These are phyloP conservation scores for Sphaerulina populicola DNA, from an alignment of 2,329 filamentous ascomycete genomes.

Conservation along the genomic window DNA sequence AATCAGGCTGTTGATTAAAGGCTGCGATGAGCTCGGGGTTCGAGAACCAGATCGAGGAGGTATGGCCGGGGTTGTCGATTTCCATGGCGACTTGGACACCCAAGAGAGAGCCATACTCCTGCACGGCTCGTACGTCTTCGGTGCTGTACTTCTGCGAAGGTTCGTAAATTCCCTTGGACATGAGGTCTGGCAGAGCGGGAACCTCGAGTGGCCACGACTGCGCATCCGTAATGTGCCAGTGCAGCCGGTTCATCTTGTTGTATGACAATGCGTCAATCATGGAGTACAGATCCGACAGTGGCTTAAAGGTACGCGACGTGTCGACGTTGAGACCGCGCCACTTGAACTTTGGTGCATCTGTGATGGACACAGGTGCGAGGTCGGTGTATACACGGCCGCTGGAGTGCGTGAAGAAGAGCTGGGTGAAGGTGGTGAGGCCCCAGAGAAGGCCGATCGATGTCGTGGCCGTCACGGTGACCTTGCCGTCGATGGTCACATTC, in stretches of 20 bases:
- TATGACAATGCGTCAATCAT: slow-evolving; percentile 68
- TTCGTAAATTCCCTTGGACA: slow-evolving; percentile 65
- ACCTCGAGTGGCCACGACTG: slow-evolving; percentile 83
- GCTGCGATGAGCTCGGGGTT: slow-evolving; percentile 66
- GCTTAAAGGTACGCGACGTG: slow-evolving; percentile 63
- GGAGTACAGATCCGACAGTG: slow-evolving; percentile 57
- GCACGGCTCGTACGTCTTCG: slow-evolving; percentile 55
- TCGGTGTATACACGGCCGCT: slow-evolving; percentile 55
- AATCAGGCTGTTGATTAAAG: slow-evolving; percentile 47
- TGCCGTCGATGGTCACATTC: slow-evolving; percentile 50
- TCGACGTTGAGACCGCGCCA: slow-evolving; percentile 78
- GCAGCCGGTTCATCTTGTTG: slow-evolving; percentile 76
- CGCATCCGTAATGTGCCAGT: slow-evolving; percentile 72
- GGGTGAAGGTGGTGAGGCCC: slow-evolving; percentile 67
- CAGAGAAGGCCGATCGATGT: slow-evolving; percentile 62
- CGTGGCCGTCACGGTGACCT: slow-evolving; percentile 54
- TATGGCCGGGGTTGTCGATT: slow-evolving; percentile 75
- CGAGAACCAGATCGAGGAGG: slow-evolving; percentile 56
- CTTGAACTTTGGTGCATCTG: slow-evolving; percentile 63
- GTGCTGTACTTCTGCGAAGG: slow-evolving; percentile 59
- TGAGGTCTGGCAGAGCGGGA: slow-evolving; percentile 62
- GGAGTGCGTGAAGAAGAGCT: slow-evolving; percentile 70
- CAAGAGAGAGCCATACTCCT: slow-evolving; percentile 59
- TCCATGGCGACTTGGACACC: slow-evolving; percentile 67
- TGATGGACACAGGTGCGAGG: slow-evolving; percentile 60